Percentiles rank a stretch among this genome's conserved stretches.
These are phyloP conservation scores for Populus davidiana DNA, from an alignment of 345 rosid species.

Conservation along the genomic window DNA sequence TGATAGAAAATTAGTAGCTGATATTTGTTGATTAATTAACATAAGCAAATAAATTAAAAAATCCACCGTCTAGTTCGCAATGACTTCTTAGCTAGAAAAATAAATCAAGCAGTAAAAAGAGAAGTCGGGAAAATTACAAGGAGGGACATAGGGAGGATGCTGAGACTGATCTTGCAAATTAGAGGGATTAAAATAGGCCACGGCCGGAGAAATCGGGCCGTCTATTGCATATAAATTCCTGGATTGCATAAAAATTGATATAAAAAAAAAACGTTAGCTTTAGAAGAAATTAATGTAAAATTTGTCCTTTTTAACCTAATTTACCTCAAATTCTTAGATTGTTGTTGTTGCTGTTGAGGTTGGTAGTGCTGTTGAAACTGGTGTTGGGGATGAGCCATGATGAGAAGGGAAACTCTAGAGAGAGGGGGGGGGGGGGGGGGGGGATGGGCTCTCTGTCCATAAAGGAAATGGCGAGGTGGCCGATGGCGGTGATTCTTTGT, in stretches of 20 bases:
- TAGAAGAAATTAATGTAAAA: neutral
- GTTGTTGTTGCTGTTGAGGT: slow-evolving; percentile 41
- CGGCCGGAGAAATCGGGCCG: slow-evolving; percentile 50
- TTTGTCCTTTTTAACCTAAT: neutral
- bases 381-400: slow-evolving; percentile 63
- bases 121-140: slow-evolving; percentile 44
- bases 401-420: slow-evolving; percentile 10
- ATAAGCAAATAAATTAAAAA: neutral
- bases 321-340: slow-evolving; percentile 52
- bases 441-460: neutral
- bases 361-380: slow-evolving; percentile 45
- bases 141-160: slow-evolving; percentile 81
- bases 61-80: neutral
- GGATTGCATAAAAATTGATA: slow-evolving; percentile 4
- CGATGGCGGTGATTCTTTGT: slow-evolving; percentile 18
- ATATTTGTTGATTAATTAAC: neutral
- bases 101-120: neutral
- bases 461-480: slow-evolving; percentile 20
- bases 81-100: neutral
- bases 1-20: neutral
- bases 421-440: neutral
- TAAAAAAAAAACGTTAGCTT: neutral
- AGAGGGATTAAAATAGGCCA: slow-evolving; percentile 32
- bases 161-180: slow-evolving; percentile 60
- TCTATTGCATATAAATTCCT: slow-evolving; percentile 49